Evolutionary conservation across 148 eudicot genomes (phyloP).

Genomic region (Camellia granthamiana): DNA sequence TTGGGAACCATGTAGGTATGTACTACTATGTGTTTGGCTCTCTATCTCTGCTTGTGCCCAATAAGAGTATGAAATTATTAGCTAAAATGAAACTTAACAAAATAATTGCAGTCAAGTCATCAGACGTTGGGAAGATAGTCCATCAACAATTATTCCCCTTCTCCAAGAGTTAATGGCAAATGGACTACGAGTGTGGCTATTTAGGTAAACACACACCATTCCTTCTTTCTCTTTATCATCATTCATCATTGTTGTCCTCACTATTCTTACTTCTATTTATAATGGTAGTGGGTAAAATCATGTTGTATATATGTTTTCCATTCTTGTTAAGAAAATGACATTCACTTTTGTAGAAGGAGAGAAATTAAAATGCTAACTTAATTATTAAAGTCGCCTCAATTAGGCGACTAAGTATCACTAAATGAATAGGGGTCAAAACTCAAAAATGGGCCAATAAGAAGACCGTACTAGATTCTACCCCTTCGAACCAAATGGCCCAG

Average conservation of each 20-base stretch:
- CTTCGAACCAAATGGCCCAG: too few relatives aligned
- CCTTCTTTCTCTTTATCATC: not conserved
- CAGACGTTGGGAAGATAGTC: slow-evolving; percentile 53
- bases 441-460: too few relatives aligned
- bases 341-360: too few relatives aligned
- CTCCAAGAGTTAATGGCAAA: slow-evolving; percentile 54
- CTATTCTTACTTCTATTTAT: not conserved
- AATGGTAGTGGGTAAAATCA: not conserved
- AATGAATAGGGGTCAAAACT: too few relatives aligned
- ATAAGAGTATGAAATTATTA: not conserved
- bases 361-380: too few relatives aligned
- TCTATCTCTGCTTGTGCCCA: not conserved
- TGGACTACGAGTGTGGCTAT: slow-evolving; percentile 72
- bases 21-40: too few relatives aligned
- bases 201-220: slow-evolving; percentile 39
- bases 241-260: not conserved
- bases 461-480: too few relatives aligned
- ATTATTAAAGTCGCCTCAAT: too few relatives aligned
- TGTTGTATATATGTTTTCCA: too few relatives aligned
- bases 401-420: too few relatives aligned
- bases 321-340: too few relatives aligned
- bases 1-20: slow-evolving; percentile 74
- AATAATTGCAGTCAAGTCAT: slow-evolving; percentile 29
- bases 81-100: not conserved
- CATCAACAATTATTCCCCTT: slow-evolving; percentile 54